A percentile compares a stretch with the other conserved stretches of the same genome.
Conservation (phyloP, 2,329 filamentous ascomycete species). For the Penicillium sp. region DNA sequence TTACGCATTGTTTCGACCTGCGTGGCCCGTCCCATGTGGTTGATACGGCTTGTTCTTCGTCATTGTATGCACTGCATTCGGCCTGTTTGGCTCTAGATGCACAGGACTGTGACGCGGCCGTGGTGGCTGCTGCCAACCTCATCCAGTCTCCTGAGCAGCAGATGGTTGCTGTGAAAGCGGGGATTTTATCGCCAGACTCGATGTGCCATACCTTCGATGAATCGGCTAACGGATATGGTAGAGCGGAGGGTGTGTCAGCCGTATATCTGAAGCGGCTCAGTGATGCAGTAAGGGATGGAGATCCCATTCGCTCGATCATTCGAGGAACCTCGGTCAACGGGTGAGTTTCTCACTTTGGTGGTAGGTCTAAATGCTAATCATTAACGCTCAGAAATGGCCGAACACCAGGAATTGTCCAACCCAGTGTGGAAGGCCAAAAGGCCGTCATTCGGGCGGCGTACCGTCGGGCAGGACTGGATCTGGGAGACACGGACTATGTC, state of each 20-base stretch:
- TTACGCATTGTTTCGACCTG: conserved; percentile 2
- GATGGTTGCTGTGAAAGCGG: not conserved
- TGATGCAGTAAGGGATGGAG: conserved; percentile 17
- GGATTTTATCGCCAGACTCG: conserved; percentile 9
- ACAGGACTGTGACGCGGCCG: not conserved
- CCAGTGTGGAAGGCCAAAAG: not conserved
- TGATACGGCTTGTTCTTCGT: conserved; percentile 7
- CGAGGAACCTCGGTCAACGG: conserved; percentile 12
- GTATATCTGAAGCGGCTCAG: conserved; percentile 21
- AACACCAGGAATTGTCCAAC: not conserved
- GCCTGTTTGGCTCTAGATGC: not conserved
- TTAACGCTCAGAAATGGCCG: not conserved
- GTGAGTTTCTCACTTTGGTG: not conserved
- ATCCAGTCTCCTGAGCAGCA: not conserved
- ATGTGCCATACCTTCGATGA: conserved; percentile 14
- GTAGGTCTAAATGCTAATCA: not conserved
- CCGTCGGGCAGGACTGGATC: not conserved
- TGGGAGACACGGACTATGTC: not conserved
- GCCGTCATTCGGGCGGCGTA: not conserved
- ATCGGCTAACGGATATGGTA: conserved; percentile 18
- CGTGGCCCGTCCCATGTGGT: not conserved
- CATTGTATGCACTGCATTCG: not conserved
- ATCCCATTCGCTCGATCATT: conserved; percentile 20
- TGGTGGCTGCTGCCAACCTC: conserved; percentile 3
- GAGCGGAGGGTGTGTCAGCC: conserved; percentile 19